Percentiles rank a stretch among this genome's conserved stretches.
Evolutionary conservation across 2,329 filamentous ascomycete genomes (phyloP).

Genomic region (Pseudopyrenochaeta lycopersici): DNA sequence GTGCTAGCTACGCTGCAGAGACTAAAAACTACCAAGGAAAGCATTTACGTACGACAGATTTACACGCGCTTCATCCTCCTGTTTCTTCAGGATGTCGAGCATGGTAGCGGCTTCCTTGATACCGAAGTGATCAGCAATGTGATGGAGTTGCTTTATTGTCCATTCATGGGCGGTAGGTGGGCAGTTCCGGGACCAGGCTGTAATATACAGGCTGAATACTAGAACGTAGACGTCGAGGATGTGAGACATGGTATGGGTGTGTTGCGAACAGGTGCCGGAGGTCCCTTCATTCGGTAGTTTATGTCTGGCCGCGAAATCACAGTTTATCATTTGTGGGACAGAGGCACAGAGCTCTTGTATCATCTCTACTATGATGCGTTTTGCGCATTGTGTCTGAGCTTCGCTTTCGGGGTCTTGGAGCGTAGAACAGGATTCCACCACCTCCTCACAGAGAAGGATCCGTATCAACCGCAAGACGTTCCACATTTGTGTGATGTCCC

Average conservation of each 20-base stretch:
- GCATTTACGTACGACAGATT: slow-evolving; percentile 12
- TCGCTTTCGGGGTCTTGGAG: slow-evolving; percentile 1
- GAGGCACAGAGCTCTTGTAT: slow-evolving; percentile 43
- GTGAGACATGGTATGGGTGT: slow-evolving; percentile 23
- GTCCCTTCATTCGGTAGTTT: slow-evolving; percentile 16
- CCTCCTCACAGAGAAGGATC: slow-evolving; percentile 43
- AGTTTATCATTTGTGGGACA: slow-evolving; percentile 43
- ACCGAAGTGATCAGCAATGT: slow-evolving; percentile 25
- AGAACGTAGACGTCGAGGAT: slow-evolving; percentile 27
- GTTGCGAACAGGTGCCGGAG: not conserved
- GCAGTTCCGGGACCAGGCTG: slow-evolving; percentile 19
- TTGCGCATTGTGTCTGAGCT: slow-evolving; percentile 9
- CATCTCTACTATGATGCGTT: slow-evolving; percentile 27
- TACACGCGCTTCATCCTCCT: not conserved
- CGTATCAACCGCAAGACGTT: slow-evolving; percentile 43
- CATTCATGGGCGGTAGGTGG: slow-evolving; percentile 4
- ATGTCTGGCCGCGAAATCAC: slow-evolving; percentile 22
- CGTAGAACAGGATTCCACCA: slow-evolving; percentile 16
- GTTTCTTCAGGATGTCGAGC: slow-evolving; percentile 8
- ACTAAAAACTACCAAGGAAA: not conserved
- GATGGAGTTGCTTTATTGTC: slow-evolving; percentile 13
- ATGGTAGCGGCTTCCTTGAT: slow-evolving; percentile 25
- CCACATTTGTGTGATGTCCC: slow-evolving; percentile 39
- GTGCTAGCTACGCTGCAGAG: not conserved
- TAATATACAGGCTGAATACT: slow-evolving; percentile 23